These are phyloP conservation scores for Calonectria naviculata DNA, from an alignment of 2,329 filamentous ascomycete species.

Conservation along the genomic window DNA sequence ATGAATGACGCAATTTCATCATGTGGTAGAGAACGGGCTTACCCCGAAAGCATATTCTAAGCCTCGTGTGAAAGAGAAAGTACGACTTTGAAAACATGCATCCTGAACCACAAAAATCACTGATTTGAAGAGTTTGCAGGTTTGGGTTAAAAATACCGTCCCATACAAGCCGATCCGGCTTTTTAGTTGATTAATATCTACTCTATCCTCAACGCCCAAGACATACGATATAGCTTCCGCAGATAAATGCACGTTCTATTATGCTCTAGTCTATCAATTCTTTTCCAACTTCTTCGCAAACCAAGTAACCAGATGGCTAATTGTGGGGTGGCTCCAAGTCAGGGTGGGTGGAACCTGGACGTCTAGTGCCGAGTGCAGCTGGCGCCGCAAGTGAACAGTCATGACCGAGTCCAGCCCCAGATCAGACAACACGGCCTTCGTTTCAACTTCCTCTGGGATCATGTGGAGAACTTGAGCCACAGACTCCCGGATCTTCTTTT, in stretches of 20 bases:
- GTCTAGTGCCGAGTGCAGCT: background rate
- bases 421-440: background rate
- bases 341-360: background rate
- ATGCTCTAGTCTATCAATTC: background rate
- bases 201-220: background rate
- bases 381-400: background rate
- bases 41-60: too few species aligned
- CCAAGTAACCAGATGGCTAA: background rate
- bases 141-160: too few species aligned
- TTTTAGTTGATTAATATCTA: too few species aligned
- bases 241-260: background rate
- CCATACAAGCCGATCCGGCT: too few species aligned
- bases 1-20: too few species aligned
- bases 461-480: slow-evolving; percentile 1
- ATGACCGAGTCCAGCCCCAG: background rate
- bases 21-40: too few species aligned
- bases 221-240: background rate
- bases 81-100: too few species aligned
- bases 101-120: too few species aligned
- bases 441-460: background rate
- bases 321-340: background rate
- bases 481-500: background rate
- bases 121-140: too few species aligned
- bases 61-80: too few species aligned
- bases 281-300: background rate